Evolutionary conservation across 75 land plant species (phyloP).

Genomic region (Larix kaempferi): DNA sequence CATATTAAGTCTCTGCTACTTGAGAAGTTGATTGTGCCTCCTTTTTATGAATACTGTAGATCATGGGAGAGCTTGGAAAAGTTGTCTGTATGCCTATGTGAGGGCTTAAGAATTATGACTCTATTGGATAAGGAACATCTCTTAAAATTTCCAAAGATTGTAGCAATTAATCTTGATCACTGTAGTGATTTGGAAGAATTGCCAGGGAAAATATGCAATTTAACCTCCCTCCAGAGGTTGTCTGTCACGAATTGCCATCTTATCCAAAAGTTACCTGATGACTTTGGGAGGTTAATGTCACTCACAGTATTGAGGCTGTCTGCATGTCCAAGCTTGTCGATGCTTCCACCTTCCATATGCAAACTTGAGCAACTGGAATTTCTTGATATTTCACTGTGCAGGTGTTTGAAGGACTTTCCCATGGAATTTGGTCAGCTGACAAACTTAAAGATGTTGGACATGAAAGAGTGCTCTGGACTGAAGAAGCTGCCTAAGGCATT

Average conservation of each 20-base stretch:
- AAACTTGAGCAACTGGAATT: conserved; percentile 30
- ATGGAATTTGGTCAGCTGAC: conserved; percentile 26
- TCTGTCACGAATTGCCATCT: conserved; percentile 52
- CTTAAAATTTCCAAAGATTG: conserved; percentile 29
- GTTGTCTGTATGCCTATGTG: conserved; percentile 44
- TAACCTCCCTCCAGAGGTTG: conserved; percentile 25
- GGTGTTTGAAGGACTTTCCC: conserved; percentile 40
- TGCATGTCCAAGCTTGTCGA: conserved; percentile 43
- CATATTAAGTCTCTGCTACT: conserved; percentile 54
- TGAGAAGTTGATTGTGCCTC: conserved; percentile 40
- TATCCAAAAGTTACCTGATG: conserved; percentile 33
- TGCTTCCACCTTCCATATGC: conserved; percentile 37
- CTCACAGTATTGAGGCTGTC: conserved; percentile 38
- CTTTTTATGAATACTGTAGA: conserved; percentile 9
- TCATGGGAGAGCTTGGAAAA: conserved; percentile 31
- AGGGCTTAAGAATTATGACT: conserved; percentile 18
- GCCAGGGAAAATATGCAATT: conserved; percentile 26
- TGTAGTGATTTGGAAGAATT: conserved; percentile 38
- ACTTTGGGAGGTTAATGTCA: conserved; percentile 29
- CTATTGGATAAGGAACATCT: background rate
- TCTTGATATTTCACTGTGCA: conserved; percentile 54
- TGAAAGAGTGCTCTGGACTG: conserved; percentile 50
- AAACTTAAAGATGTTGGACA: conserved; percentile 57
- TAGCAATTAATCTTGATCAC: conserved; percentile 47
- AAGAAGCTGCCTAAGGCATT: conserved; percentile 25